These are phyloP conservation scores for Chrysanthemum seticuspe DNA, from an alignment of 129 eudicot genomes.

Conservation along the genomic window DNA sequence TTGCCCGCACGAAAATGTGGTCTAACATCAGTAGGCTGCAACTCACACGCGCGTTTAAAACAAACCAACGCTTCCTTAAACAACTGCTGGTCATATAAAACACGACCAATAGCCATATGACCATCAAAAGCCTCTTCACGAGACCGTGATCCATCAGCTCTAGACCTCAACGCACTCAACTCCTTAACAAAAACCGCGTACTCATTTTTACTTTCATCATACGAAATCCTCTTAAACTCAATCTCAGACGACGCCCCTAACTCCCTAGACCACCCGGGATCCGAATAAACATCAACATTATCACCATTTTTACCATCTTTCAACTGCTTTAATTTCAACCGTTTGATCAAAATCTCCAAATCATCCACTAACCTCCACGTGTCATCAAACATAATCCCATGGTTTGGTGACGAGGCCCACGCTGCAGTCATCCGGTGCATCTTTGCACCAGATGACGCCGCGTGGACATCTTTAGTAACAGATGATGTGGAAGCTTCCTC, in stretches of 20 bases:
- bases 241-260: conserved; percentile 71
- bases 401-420: conserved; percentile 91
- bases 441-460: conserved; percentile 42
- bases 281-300: conserved; percentile 72
- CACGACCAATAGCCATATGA: conserved; percentile 94
- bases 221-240: conserved; percentile 55
- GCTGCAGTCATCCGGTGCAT: conserved; percentile 78
- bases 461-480: conserved; percentile 45
- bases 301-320: conserved; percentile 52
- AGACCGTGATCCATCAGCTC: conserved; percentile 87
- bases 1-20: conserved; percentile 96
- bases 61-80: conserved; percentile 78
- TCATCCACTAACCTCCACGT: conserved; percentile 93
- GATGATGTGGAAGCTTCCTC: conserved; percentile 78
- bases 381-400: conserved; percentile 87
- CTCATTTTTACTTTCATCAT: conserved; percentile 80
- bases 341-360: conserved; percentile 71
- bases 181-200: conserved; percentile 73
- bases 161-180: conserved; percentile 71
- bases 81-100: conserved; percentile 69
- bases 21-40: conserved; percentile 83
- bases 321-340: conserved; percentile 58
- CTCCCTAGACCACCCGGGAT: conserved; percentile 96
- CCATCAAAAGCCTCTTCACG: conserved; percentile 92
- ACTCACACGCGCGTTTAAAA: conserved; percentile 81